Base-by-base conservation (phyloP, 2,329 filamentous ascomycete species). In the Graphilbum fragrans region DNA sequence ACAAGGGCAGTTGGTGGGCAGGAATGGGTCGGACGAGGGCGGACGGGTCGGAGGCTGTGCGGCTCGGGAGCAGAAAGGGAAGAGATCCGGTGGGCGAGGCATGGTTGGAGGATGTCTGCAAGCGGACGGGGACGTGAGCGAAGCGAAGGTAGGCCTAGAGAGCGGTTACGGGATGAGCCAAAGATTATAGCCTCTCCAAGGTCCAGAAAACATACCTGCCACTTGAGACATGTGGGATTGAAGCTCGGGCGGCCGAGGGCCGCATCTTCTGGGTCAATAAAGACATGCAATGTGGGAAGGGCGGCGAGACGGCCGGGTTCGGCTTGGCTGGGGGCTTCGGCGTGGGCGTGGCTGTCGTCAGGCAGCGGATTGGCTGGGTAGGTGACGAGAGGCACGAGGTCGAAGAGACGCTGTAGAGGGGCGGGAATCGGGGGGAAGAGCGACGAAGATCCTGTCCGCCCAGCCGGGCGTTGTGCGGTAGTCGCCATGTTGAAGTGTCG, bases 161-260 rank as follows among this genome's bases (percentile, higher is more conserved):
- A n/a, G 18, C 8, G 9, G 17, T 20, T 8, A 38, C 25, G 20
- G 5, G 39, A 40, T 21, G 37, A 14, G 19, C 19, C 23, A 31
- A 41, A 40, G 8, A 14, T 29, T 29, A 8, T 14, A 29, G 14
- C 25, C 25, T 29, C 8, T 29, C 25, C 25, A 6, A 14, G 18
- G 18, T 14, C 8, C 10, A 32, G 29, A 41, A 27, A n/a, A 59
- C 76, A 50, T 53, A 90, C 86, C 83, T 96, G 92, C 87, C 87
- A 96, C 67, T 90, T 94, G 55, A 96, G 68, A 66, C 92, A 98
- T 44, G 80, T 77, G 11, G 92, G 92, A 58, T 96, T 96, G 64
- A 82, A 94, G 49, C 86, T 93, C 21, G 87, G 83, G 23, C 67
- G 63, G 5, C 77, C 78, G 32, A 56, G 55, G 42, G 60, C 58